A percentile compares a stretch with the other conserved stretches of the same genome.
phyloP scores from a whole-genome alignment of 352 stramenopile species.

The Pythium oligandrum region DNA sequence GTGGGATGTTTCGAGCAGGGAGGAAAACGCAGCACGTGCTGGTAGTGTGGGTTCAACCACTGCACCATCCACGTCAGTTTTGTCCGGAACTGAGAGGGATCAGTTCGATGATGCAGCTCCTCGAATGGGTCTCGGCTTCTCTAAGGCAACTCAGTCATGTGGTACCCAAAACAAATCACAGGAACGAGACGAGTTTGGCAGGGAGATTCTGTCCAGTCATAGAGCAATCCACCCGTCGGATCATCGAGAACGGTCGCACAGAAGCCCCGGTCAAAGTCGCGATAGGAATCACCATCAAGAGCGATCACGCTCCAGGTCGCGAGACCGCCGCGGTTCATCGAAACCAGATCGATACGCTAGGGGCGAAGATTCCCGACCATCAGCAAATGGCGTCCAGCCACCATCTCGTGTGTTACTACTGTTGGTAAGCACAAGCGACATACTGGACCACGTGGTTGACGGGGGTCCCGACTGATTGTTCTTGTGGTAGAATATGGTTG shows the following conservation, averaged over 20 bases:
- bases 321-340: too few relatives aligned
- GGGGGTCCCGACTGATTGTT: too few relatives aligned
- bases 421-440: too few relatives aligned
- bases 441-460: too few relatives aligned
- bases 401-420: too few relatives aligned
- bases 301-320: background rate
- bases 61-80: constrained; percentile 4
- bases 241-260: background rate
- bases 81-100: constrained; percentile 3
- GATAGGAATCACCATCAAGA: background rate
- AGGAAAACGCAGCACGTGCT: too few relatives aligned
- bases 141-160: too few relatives aligned
- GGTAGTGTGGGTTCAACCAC: constrained; percentile 3
- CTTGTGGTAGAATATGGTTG: constrained; percentile 86
- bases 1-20: too few relatives aligned
- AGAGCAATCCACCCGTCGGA: background rate
- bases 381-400: background rate
- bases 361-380: background rate
- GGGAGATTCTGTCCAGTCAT: constrained; percentile 5
- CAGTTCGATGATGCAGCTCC: constrained; percentile 60
- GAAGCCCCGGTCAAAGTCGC: constrained; percentile 3
- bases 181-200: constrained; percentile 27
- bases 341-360: background rate
- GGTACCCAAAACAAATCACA: too few relatives aligned
- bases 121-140: constrained; percentile 21